Base-by-base conservation (phyloP, 129 eudicot genomes). In the Gnaphalium uliginosum region DNA sequence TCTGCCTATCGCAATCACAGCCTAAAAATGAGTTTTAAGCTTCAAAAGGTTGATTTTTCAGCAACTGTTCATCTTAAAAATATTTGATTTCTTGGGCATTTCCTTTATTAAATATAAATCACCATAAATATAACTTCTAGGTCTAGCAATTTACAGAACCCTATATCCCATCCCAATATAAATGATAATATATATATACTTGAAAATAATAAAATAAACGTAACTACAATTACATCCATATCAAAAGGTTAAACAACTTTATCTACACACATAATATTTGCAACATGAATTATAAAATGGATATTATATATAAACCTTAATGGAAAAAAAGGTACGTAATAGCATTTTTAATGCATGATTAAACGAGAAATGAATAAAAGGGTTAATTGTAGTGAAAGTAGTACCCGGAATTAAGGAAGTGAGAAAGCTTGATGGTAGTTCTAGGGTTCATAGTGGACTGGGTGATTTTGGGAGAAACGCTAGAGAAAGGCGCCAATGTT, bases 361-460 rank as follows among this genome's bases (percentile, higher is more conserved):
- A 23, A 70, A 18, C 2, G 21, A 62, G 13, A 61, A 54, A 29
- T n/a, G 33, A 66, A 65, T 5, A 65, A 9, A 29, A 29, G 69
- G 19, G 19, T 7, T 9, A 58, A 8, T 24, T 15, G 13, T 8
- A 37, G 46, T 13, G 18, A 43, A 43, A 13, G 51, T 43, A 13
- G 72, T 79, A 79, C 82, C 82, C 51, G 17, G 77, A 50, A 63
- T 51, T 79, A 7, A 79, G 77, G 72, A 79, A 11, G 24, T 71
- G 77, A 51, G 78, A 71, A 63, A 79, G 82, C 68, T 79, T 79
- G 21, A 71, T 71, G 7, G 78, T 22, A 56, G 26, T 17, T 71
- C 73, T 72, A 79, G 82, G 78, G 82, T 79, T 79, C 82, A 79
- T 79, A 58, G 67, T 17, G 71, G 26, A 77, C 26, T 37, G 51